A percentile compares a stretch with the other conserved stretches of the same genome.
Evolutionary conservation across 257 asterid species (phyloP).

Genomic region (Dorcoceras hygrometricum): DNA sequence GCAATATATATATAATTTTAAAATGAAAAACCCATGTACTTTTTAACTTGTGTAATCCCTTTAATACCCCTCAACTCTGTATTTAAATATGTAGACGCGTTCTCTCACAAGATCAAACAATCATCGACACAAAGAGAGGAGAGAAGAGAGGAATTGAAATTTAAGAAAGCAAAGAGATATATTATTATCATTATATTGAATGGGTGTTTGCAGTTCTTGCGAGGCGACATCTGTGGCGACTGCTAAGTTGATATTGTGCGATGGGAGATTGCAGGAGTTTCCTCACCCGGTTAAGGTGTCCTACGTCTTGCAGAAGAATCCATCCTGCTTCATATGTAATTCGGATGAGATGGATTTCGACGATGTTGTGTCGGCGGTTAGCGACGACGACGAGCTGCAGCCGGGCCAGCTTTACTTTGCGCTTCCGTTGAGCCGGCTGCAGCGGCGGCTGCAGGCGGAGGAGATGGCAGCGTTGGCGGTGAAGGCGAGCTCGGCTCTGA

Average conservation of each 20-base stretch:
- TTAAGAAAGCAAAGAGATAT: neutral
- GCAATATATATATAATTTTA: neutral
- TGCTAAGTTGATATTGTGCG: constrained; percentile 65
- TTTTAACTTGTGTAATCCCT: constrained; percentile 22
- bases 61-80: constrained; percentile 28
- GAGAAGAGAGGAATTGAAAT: neutral
- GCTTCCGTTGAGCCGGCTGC: constrained; percentile 60
- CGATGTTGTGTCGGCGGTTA: constrained; percentile 59
- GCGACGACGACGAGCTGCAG: constrained; percentile 76
- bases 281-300: constrained; percentile 77
- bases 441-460: constrained; percentile 63
- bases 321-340: constrained; percentile 67
- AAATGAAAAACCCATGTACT: neutral
- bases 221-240: constrained; percentile 70
- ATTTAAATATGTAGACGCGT: constrained; percentile 9
- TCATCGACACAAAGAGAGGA: neutral
- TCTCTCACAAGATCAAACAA: neutral
- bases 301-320: constrained; percentile 61
- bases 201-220: constrained; percentile 90
- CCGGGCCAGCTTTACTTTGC: constrained; percentile 87
- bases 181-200: neutral
- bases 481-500: constrained; percentile 82
- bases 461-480: constrained; percentile 99
- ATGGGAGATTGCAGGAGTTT: constrained; percentile 80
- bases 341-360: constrained; percentile 94